phyloP scores from a whole-genome alignment of 441 rosid genomes.

The Erodium texanum region DNA sequence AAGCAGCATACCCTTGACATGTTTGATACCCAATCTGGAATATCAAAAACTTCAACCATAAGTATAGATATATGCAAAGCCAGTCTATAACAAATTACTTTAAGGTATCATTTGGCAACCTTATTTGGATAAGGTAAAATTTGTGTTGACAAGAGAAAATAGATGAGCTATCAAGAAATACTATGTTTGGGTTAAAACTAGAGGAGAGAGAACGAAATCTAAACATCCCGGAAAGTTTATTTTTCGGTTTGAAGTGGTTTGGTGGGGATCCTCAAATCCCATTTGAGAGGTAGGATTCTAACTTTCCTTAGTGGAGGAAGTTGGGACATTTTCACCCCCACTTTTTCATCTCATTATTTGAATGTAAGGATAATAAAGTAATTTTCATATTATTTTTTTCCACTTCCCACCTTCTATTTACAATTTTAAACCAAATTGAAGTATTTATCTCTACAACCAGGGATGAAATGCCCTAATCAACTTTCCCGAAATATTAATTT shows the following conservation, averaged over 20 bases:
- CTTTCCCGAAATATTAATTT: no score
- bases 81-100: slow-evolving; percentile 14
- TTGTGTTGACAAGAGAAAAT: no score
- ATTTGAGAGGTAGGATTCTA: neutral
- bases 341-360: neutral
- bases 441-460: neutral
- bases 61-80: slow-evolving; percentile 14
- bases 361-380: neutral
- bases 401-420: neutral
- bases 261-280: neutral
- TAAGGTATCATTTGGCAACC: neutral
- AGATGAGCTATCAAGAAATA: neutral
- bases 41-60: slow-evolving; percentile 23
- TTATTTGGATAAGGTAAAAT: neutral
- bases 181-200: neutral
- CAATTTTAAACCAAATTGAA: neutral
- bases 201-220: neutral
- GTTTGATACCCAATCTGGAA: slow-evolving; percentile 91
- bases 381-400: neutral
- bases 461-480: neutral
- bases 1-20: slow-evolving; percentile 97
- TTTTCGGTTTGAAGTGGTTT: no score
- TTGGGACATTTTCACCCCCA: neutral
- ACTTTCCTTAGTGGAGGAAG: neutral
- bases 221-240: no score